Evolutionary conservation across 2,329 filamentous ascomycete species (phyloP), one percentile per base, ranked within the genome.

Genomic region (Ambrosiella xylebori): DNA sequence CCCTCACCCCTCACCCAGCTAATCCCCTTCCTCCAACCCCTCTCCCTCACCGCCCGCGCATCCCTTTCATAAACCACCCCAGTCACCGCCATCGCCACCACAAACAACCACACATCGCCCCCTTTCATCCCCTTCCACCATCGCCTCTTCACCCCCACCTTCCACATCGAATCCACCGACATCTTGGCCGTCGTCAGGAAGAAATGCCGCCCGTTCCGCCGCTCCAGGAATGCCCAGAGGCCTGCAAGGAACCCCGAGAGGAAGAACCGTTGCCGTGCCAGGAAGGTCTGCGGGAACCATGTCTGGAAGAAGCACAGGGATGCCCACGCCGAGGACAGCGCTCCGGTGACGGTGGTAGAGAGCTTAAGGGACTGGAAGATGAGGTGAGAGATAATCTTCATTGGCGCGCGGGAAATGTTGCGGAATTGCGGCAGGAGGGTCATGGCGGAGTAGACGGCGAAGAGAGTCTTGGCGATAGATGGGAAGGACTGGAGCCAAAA

Each of bases 401-500:
- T 67, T 0, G 91, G 91, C 27, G 78, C 76, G 61, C 84, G 72
- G 66, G 93, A 78, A 50, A 95, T 77, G 1, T 73, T 67, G 62
- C 80, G 81, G 70, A 87, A 81, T 27, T 78, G 78, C 1, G 86
- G 79, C 7, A 94, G 69, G 57, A 88, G 77, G 3, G 70, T 69
- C 63, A 93, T 75, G 36, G 83, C 77, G 3, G 82, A 79, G 69
- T 88, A 89, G 64, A 93, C 70, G 47, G 88, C 68, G 2, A 89
- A 78, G 70, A 93, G 85, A 72, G 93, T 80, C 61, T 87, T 85
- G 6, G 85, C 81, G 36, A 95, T 73, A 0, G 79, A 75, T 0
- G 90, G 89, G 69, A 95, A 93, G 1, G 88, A 84, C 58, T 81
- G 79, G 59, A 95, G 80, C 79, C 87, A 91, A 71, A 93, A 94